These are phyloP conservation scores for Aegilops longissima DNA, from an alignment of 176 grass and related monocot genomes.

Conservation along the genomic window DNA sequence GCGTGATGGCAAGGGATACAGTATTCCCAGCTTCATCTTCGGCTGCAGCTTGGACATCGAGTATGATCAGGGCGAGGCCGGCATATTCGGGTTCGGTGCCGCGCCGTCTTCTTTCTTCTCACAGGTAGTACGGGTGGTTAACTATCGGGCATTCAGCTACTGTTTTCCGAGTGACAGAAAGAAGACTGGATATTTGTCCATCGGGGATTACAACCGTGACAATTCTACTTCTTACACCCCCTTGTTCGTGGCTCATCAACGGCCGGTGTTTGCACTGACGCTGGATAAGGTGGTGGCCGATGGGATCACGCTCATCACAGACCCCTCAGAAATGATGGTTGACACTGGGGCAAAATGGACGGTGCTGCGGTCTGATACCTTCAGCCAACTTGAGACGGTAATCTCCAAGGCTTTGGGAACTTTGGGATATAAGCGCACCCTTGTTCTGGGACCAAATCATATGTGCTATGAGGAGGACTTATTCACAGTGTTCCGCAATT, in stretches of 20 bases:
- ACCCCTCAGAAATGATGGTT: background rate
- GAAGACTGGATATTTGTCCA: constrained; percentile 3
- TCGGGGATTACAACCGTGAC: background rate
- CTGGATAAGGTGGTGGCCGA: background rate
- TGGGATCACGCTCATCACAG: background rate
- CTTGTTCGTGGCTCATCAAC: background rate
- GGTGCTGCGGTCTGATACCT: background rate
- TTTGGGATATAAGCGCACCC: background rate
- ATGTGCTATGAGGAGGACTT: background rate
- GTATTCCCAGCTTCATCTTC: background rate
- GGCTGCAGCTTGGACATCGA: background rate
- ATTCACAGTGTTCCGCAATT: background rate
- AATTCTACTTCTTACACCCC: background rate
- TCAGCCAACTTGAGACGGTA: background rate
- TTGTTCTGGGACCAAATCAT: background rate
- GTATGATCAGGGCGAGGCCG: background rate
- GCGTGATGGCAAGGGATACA: background rate
- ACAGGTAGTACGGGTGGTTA: background rate
- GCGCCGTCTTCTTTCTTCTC: background rate
- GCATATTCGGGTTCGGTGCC: background rate
- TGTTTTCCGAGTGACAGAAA: background rate
- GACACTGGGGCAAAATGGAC: background rate
- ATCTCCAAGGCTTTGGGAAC: background rate
- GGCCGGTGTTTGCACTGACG: background rate
- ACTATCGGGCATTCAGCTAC: background rate